Evolutionary conservation across 352 stramenopile genomes (phyloP), one percentile per base, ranked within the genome.

Genomic region (Vaucheria bursata): DNA sequence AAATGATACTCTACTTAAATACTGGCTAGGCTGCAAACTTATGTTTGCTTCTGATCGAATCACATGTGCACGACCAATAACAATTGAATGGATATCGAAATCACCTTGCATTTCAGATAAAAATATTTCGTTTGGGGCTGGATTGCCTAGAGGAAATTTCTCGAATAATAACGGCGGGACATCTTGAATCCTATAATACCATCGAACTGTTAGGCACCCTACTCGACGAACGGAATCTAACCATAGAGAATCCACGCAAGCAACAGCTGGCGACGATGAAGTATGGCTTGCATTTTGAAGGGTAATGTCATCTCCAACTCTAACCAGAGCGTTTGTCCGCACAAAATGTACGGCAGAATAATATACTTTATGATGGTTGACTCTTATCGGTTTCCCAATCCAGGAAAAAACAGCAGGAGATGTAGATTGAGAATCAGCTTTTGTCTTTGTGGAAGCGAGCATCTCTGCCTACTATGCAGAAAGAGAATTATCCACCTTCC

Each of bases 131-230:
- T 72, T 72, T 29, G 12, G 6, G 33, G 12, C 12, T 8, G 65
- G 6, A 3, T 2, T 25, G 12, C 65, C 65, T 8, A 72, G 32
- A 7, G 65, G 65, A 8, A 72, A 72, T 29, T 3, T 72, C 29
- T 35, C n/a, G 29, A 72, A 6, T 1, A 72, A 35, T 6, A 35
- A 1, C 12, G 1, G 18, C n/a, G 65, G 65, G 29, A 72, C 65
- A 40, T 72, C 65, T 35, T 72, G 12, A 29, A 72, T 35, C 8
- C 65, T 32, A 35, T 72, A 72, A 8, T 72, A 72, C 65, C 65
- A 72, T 34, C 65, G 12, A 31, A 72, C 40, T 72, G 65, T 72
- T n/a, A 72, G 29, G 65, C 65, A 72, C 5, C 65, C 65, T 6
- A 72, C 65, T 36, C 31, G 4, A 7, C 65, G 6, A 1, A 12